A percentile compares a stretch with the other conserved stretches of the same genome.
phyloP scores from a whole-genome alignment of 306 rosid species.

The Acacia crassicarpa region DNA sequence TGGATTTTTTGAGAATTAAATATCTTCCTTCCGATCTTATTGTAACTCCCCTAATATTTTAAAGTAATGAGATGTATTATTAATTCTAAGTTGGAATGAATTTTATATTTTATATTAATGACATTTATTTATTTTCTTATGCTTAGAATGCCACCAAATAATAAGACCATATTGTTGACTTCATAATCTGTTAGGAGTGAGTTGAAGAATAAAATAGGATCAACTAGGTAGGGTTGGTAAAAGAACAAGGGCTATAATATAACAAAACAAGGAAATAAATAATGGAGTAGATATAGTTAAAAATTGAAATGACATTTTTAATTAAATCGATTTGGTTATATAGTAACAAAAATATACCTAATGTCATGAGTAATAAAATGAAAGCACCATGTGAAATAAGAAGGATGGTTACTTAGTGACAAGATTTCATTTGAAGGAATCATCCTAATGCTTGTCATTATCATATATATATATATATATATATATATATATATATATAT shows the following conservation, averaged over 20 bases:
- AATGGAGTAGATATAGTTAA: background rate
- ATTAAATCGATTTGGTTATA: background rate
- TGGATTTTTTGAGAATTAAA: no score
- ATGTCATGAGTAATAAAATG: slow-evolving; percentile 7
- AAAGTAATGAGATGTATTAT: no score
- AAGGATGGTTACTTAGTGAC: background rate
- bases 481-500: no score
- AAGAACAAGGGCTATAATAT: background rate
- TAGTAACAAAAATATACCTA: slow-evolving; percentile 13
- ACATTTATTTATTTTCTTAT: background rate
- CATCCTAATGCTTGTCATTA: slow-evolving; percentile 12
- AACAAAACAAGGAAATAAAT: background rate
- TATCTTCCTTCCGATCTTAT: no score
- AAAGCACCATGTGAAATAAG: slow-evolving; percentile 2
- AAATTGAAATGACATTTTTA: background rate
- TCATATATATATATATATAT: no score
- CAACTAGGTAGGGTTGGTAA: slow-evolving; percentile 1
- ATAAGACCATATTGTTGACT: background rate
- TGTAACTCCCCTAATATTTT: no score
- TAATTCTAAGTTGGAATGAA: background rate
- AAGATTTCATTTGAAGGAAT: slow-evolving; percentile 18
- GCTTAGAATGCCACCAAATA: background rate
- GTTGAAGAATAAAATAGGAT: background rate
- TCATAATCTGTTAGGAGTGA: background rate
- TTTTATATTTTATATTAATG: background rate